Percentiles rank a stretch among this genome's conserved stretches.
Evolutionary conservation across 2,329 filamentous ascomycete genomes (phyloP).

Genomic region (Acrocalymma vagum): DNA sequence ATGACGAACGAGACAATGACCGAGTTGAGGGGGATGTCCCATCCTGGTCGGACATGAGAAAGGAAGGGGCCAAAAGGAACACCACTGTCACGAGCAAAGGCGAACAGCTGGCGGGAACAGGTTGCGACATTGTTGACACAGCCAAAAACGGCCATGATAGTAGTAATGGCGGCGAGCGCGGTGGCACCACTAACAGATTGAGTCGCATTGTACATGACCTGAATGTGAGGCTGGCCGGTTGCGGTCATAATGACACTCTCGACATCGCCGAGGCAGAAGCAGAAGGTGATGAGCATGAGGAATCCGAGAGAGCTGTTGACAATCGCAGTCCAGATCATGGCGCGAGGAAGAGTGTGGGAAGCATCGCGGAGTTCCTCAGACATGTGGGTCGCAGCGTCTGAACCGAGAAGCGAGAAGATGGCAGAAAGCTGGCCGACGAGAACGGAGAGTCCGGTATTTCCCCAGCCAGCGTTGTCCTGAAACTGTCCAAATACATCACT

Average conservation of each 20-base stretch:
- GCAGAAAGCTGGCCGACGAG: slow-evolving; percentile 32
- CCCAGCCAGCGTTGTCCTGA: slow-evolving; percentile 37
- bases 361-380: slow-evolving; percentile 46
- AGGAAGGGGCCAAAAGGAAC: slow-evolving; percentile 17
- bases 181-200: slow-evolving; percentile 27
- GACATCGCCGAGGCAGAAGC: slow-evolving; percentile 33
- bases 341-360: slow-evolving; percentile 44
- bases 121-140: slow-evolving; percentile 36
- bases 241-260: slow-evolving; percentile 17
- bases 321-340: slow-evolving; percentile 51
- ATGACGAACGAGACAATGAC: slow-evolving; percentile 53
- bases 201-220: slow-evolving; percentile 35
- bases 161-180: slow-evolving; percentile 32
- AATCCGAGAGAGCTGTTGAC: slow-evolving; percentile 50
- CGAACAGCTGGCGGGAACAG: slow-evolving; percentile 43
- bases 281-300: slow-evolving; percentile 45
- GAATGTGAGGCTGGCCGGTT: slow-evolving; percentile 32
- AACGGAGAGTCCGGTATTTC: slow-evolving; percentile 29
- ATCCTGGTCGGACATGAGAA: slow-evolving; percentile 24
- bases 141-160: slow-evolving; percentile 34
- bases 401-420: slow-evolving; percentile 32
- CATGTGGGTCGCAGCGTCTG: slow-evolving; percentile 41
- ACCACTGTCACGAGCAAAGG: slow-evolving; percentile 42
- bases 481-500: slow-evolving; percentile 33
- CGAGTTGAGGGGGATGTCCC: slow-evolving; percentile 52